Evolutionary conservation across 176 grass and related monocot genomes (phyloP).

Genomic region (Avena eriantha): DNA sequence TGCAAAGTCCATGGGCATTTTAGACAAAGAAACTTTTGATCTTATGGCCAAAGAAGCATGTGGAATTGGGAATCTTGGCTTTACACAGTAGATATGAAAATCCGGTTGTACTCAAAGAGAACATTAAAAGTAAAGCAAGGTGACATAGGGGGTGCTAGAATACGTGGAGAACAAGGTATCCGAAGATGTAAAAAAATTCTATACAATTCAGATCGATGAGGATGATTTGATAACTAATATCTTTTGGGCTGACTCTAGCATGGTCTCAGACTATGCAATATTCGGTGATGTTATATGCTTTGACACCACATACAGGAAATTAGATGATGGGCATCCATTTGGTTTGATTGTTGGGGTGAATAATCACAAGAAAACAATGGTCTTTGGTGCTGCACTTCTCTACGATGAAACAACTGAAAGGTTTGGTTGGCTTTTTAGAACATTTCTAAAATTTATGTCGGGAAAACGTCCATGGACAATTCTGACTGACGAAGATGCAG

Average conservation of each 20-base stretch:
- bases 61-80: neutral
- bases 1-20: neutral
- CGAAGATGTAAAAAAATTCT: neutral
- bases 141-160: neutral
- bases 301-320: no score
- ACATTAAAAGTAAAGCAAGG: neutral
- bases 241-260: conserved; percentile 4
- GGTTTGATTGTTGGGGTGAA: neutral
- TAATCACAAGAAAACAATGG: neutral
- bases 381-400: neutral
- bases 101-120: neutral
- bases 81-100: neutral
- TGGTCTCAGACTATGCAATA: neutral
- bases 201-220: conserved; percentile 22
- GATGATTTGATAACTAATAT: conserved; percentile 32
- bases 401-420: neutral
- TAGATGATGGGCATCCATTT: no score
- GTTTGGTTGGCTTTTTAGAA: no score
- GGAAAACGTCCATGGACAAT: no score
- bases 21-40: neutral
- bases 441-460: no score
- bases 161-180: neutral
- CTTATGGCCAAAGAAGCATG: neutral
- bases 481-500: no score
- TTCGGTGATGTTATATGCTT: no score